These are phyloP conservation scores for Colletotrichum spinosum DNA, from an alignment of 2,329 filamentous ascomycete genomes.

Conservation along the genomic window DNA sequence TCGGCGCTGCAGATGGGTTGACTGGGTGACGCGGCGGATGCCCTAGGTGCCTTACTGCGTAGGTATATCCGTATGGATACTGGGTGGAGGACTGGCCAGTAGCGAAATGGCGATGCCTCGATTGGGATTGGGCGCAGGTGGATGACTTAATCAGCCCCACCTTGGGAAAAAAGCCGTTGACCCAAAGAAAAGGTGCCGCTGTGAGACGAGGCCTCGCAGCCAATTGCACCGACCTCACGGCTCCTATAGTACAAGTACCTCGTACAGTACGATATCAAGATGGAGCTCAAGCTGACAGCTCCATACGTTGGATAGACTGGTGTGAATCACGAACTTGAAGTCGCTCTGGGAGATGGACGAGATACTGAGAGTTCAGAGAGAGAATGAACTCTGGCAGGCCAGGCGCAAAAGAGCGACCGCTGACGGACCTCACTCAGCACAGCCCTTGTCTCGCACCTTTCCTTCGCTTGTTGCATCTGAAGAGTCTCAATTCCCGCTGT, in stretches of 20 bases:
- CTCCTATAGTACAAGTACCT: too few species aligned
- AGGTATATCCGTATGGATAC: neutral
- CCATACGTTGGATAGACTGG: too few species aligned
- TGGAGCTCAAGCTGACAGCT: too few species aligned
- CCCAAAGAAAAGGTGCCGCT: neutral
- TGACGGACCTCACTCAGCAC: neutral
- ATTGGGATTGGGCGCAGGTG: conserved; percentile 19
- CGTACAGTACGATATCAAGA: too few species aligned
- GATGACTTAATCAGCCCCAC: conserved; percentile 32
- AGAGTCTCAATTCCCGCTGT: conserved; percentile 12
- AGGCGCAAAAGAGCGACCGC: neutral
- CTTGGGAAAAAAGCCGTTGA: neutral
- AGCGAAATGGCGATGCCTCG: conserved; percentile 30
- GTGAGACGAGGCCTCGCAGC: too few species aligned
- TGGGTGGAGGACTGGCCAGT: conserved; percentile 2
- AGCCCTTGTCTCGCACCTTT: neutral
- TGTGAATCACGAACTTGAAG: too few species aligned
- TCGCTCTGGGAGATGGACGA: too few species aligned
- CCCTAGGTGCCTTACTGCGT: too few species aligned
- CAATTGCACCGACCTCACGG: too few species aligned
- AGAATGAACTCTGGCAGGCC: too few species aligned
- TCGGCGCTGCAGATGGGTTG: conserved; percentile 27
- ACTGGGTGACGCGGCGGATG: conserved; percentile 23
- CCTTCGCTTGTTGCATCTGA: conserved; percentile 8
- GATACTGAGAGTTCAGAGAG: too few species aligned